Evolutionary conservation across 495 filamentous ascomycete species (phyloP).

Genomic region (Aspergillus wentii): DNA sequence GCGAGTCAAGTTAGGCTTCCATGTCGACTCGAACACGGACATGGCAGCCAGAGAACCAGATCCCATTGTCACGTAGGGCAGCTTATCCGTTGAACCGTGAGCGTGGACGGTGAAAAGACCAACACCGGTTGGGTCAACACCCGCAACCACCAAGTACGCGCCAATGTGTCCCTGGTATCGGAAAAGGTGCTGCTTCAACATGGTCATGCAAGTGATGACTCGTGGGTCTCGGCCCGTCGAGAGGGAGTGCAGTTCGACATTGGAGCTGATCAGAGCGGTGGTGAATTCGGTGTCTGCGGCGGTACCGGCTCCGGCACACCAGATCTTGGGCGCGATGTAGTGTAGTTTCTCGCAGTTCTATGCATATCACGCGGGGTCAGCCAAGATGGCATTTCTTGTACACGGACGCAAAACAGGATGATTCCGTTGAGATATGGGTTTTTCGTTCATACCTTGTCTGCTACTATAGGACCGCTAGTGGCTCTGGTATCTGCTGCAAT

Average conservation of each 20-base stretch:
- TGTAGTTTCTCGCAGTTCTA: slow-evolving; percentile 99
- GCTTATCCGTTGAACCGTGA: slow-evolving; percentile 96
- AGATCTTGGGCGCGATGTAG: slow-evolving; percentile 98
- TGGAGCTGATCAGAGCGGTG: slow-evolving; percentile 95
- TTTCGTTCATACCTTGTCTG: slow-evolving; percentile 73
- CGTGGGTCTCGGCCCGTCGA: slow-evolving; percentile 94
- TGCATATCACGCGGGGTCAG: background rate
- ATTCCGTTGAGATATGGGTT: too few species aligned
- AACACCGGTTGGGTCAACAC: slow-evolving; percentile 94
- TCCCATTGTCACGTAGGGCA: slow-evolving; percentile 99
- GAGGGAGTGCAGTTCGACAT: slow-evolving; percentile 92
- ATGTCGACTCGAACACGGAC: slow-evolving; percentile 95
- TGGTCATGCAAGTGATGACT: slow-evolving; percentile 98
- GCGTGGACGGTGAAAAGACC: slow-evolving; percentile 98
- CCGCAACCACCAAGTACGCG: slow-evolving; percentile 96
- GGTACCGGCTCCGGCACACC: slow-evolving; percentile 98
- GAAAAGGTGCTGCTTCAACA: slow-evolving; percentile 99
- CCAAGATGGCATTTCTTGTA: too few species aligned
- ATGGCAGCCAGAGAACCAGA: slow-evolving; percentile 94
- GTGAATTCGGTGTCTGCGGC: slow-evolving; percentile 99
- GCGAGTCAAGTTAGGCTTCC: slow-evolving; percentile 74
- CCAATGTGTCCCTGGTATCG: slow-evolving; percentile 96
- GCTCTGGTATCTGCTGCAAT: slow-evolving; percentile 98
- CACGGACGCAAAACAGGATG: too few species aligned
- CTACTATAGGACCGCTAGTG: slow-evolving; percentile 95